A percentile compares a stretch with the other conserved stretches of the same genome.
These are phyloP conservation scores for Juglanconis oblonga DNA, from an alignment of 2,329 filamentous ascomycete species.

Conservation along the genomic window DNA sequence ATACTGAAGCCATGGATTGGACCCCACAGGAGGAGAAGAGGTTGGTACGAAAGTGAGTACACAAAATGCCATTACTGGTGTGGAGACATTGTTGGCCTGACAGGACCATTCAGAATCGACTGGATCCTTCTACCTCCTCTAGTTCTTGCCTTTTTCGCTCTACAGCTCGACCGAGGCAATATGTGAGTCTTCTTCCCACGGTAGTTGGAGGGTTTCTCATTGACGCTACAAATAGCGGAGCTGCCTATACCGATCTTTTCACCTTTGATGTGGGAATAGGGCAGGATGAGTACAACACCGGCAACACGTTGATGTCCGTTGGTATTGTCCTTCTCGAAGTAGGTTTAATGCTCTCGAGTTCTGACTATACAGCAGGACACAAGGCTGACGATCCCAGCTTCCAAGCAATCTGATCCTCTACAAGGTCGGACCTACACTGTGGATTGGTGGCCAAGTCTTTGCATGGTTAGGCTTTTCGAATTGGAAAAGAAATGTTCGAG, in stretches of 20 bases:
- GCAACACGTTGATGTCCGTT: slow-evolving; percentile 47
- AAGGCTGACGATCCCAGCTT: slow-evolving; percentile 14
- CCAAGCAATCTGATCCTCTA: slow-evolving; percentile 28
- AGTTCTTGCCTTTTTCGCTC: slow-evolving; percentile 15
- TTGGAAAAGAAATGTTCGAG: not conserved
- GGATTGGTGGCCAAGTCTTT: slow-evolving; percentile 36
- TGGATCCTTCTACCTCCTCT: slow-evolving; percentile 16
- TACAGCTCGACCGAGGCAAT: slow-evolving; percentile 19
- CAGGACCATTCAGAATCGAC: slow-evolving; percentile 5
- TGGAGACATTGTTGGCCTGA: not conserved
- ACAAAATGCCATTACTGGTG: not conserved
- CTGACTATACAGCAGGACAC: not conserved
- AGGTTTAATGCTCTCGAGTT: too few relatives aligned
- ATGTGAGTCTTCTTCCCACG: not conserved
- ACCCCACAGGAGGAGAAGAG: slow-evolving; percentile 13
- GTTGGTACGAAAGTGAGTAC: slow-evolving; percentile 11
- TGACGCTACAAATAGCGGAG: slow-evolving; percentile 27
- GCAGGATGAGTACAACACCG: slow-evolving; percentile 50
- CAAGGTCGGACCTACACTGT: slow-evolving; percentile 31
- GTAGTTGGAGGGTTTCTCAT: not conserved
- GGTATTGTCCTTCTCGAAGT: slow-evolving; percentile 46
- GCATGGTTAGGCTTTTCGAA: slow-evolving; percentile 22
- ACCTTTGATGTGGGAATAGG: slow-evolving; percentile 44
- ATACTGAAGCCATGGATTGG: slow-evolving; percentile 2
- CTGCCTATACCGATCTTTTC: slow-evolving; percentile 50